Evolutionary conservation across 2,329 filamentous ascomycete species (phyloP), one percentile per base, ranked within the genome.

Genomic region (Scedosporium aurantiacum): DNA sequence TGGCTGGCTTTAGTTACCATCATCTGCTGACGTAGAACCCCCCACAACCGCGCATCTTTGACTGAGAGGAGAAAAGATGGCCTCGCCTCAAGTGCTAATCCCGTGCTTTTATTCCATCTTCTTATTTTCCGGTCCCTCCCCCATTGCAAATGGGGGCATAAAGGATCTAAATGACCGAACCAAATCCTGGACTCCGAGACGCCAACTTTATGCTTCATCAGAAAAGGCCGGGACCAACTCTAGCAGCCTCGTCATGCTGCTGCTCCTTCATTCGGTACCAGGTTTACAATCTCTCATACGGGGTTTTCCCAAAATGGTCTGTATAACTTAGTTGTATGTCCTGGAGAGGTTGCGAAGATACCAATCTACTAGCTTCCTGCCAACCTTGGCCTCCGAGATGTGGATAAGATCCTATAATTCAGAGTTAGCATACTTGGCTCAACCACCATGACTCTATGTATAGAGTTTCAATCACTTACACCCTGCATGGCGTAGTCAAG

Each of bases 341-440:
- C 94, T 88, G 64, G 92, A 90, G 71, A 99, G 81, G 81, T 99
- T 99, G 73, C 94, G 88, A 73, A 99, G 84, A 76, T 99, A 99
- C 94, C 94, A 99, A 78, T 99, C 94, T 66, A 99, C 93, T 71
- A 99, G 81, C 79, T 94, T 95, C 70, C 94, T 85, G 72, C 94
- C 94, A 63, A 97, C 91, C 87, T 99, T 99, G 68, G 93, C 93
- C 79, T 99, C 94, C 63, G 93, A 97, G 68, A 99, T 94, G 78
- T 99, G 94, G 74, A 99, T 99, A 70, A 99, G 79, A 73, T 99
- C 93, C 88, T 91, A 57, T 61, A 21, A 52, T n/a, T 50, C 5
- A 10, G 27, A 52, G 61, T 63, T 65, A 63, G 50, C 47, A 25
- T 16, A n/a, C 5, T 23, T 41, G 23, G 8, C 27, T n/a, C 88